phyloP scores from a whole-genome alignment of 768 basidiomycete species.

The Termitomyces sp. region DNA sequence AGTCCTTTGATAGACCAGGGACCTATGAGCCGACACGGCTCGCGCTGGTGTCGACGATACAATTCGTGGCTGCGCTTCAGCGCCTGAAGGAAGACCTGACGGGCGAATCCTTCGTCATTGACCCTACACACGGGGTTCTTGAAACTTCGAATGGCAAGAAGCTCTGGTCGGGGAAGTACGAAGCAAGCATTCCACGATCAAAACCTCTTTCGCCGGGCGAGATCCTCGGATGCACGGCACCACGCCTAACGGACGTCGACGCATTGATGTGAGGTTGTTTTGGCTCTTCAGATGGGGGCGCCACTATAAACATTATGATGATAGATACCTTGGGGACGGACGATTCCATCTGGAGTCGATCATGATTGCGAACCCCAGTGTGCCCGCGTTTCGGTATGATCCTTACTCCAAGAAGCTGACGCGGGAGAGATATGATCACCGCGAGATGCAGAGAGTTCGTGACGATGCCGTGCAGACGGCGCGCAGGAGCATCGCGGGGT shows the following conservation, averaged over 20 bases:
- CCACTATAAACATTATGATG: not conserved
- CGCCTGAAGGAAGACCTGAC: constrained; percentile 76
- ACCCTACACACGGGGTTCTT: constrained; percentile 8
- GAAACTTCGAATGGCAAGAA: constrained; percentile 9
- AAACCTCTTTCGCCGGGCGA: constrained; percentile 96
- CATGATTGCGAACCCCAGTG: constrained; percentile 97
- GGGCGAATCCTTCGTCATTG: constrained; percentile 24
- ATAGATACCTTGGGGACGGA: constrained; percentile 93
- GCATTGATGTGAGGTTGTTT: constrained; percentile 71
- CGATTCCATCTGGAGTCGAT: constrained; percentile 97
- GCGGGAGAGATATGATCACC: constrained; percentile 84
- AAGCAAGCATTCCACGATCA: constrained; percentile 72
- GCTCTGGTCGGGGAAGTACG: constrained; percentile 61
- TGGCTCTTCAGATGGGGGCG: not conserved
- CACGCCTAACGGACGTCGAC: constrained; percentile 69
- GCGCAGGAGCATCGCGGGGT: constrained; percentile 47
- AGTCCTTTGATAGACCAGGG: constrained; percentile 1
- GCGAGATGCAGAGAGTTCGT: constrained; percentile 75
- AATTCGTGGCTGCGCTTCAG: constrained; percentile 93
- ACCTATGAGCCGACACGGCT: constrained; percentile 52
- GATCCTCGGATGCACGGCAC: constrained; percentile 95
- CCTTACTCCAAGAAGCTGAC: constrained; percentile 98
- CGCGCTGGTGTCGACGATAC: constrained; percentile 94
- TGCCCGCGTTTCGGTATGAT: constrained; percentile 97
- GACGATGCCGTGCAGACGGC: constrained; percentile 74